Percentiles rank a stretch among this genome's conserved stretches.
phyloP scores from a whole-genome alignment of 805 yeast genomes.

The Geotrichum ghanense region DNA sequence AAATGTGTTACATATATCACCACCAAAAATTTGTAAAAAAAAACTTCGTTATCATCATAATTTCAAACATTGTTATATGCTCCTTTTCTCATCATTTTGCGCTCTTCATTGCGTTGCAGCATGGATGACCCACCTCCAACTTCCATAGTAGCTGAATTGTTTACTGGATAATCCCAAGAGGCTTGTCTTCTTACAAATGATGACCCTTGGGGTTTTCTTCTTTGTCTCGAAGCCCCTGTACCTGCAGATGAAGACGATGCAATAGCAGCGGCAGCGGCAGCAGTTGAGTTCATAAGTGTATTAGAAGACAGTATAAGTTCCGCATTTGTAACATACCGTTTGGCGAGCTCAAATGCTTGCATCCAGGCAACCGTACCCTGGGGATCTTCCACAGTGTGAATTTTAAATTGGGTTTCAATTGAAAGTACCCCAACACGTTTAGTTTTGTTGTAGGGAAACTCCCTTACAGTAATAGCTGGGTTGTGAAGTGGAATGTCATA shows the following conservation, averaged over 20 bases:
- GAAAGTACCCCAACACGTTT: slow-evolving; percentile 19
- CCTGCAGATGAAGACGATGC: neutral
- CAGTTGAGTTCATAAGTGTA: neutral
- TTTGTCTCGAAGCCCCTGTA: neutral
- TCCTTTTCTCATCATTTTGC: slow-evolving; percentile 7
- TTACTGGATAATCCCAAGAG: neutral
- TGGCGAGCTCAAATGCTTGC: slow-evolving; percentile 20
- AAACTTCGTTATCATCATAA: neutral
- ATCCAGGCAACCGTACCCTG: slow-evolving; percentile 24
- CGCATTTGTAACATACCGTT: slow-evolving; percentile 21
- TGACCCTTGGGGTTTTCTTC: neutral
- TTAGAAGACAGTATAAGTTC: neutral
- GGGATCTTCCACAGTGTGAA: slow-evolving; percentile 25
- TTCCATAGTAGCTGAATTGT: neutral
- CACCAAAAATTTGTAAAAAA: neutral
- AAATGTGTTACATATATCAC: too few species aligned
- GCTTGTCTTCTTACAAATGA: neutral
- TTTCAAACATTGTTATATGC: neutral
- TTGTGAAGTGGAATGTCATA: slow-evolving; percentile 24
- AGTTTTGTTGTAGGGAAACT: slow-evolving; percentile 20
- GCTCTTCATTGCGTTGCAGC: slow-evolving; percentile 13
- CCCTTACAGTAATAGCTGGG: slow-evolving; percentile 25
- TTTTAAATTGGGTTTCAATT: slow-evolving; percentile 24
- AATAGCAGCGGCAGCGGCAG: slow-evolving; percentile 7
- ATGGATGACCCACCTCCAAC: slow-evolving; percentile 7